Evolutionary conservation across 257 asterid species (phyloP), one percentile per base, ranked within the genome.

Genomic region (Solanum ahanhuiri): DNA sequence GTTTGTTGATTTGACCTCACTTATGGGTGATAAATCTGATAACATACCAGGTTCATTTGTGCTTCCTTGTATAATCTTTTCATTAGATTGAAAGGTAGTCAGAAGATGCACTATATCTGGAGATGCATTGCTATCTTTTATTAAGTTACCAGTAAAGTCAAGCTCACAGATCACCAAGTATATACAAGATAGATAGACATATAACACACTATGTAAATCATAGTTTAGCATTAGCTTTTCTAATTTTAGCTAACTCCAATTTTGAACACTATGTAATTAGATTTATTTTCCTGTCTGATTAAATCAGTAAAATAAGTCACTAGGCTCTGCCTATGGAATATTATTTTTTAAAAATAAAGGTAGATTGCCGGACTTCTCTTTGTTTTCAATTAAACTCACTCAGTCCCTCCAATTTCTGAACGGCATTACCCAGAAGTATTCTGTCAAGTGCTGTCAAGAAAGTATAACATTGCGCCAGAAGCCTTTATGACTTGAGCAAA

Each of bases 1-100:
- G 89, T 97, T 95, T 93, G 98, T 97, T 84, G 99, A 97, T 88
- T 92, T 97, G 85, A 88, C 94, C 87, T 91, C 99, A 75, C 99
- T 97, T 41, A 93, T 94, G 86, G 99, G 99, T 69, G 99, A 97
- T 88, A 95, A 87, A 86, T 89, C 98, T 86, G 99, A 97, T 86
- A 97, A 95, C 86, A 95, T 97, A 90, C 99, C 99, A 92, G 99
- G 99, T 97, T n/a, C 4, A 30, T 51, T 28, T 85, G 54, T 85
- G 58, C 66, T 85, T 31, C 87, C 81, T 70, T 69, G 34, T 30
- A 18, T 71, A 25, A 33, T 20, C 37, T 77, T 85, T 79, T 48
- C 28, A 17, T 17, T 45, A 48, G 64, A 79, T 43, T 79, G 67
- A 48, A 79, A 48, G 67, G 37, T 72, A 72, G 81, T 69, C 37